Evolutionary conservation across 768 basidiomycete species (phyloP), one percentile per base, ranked within the genome.

Genomic region (Kwoniella dejecticola): DNA sequence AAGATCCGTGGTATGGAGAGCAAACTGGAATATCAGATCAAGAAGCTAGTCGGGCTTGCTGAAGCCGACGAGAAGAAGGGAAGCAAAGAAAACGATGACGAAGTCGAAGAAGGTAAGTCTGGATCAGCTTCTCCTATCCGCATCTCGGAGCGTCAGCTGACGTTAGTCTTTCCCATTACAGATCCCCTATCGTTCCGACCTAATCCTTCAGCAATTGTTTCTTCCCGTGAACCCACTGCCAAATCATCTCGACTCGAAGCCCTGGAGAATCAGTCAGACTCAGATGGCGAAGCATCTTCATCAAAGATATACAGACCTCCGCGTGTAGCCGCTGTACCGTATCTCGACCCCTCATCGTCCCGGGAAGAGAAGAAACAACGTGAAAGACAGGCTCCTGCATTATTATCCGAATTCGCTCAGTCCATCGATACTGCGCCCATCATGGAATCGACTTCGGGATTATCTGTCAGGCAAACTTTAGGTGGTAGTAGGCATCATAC

Each of bases 171-270:
- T 21, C n/a, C 8, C 27, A 10, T 24, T 33, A 15, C 76, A 95
- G 95, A 97, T 76, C 92, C 91, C 1, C 82, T 99, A 29, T 88
- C 89, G 2, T 99, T 95, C 84, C 85, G 88, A 44, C 93, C 95
- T 3, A 96, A 97, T 72, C 91, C 91, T 12, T 81, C 85, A 60
- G 88, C 88, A 41, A 82, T 97, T 40, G 73, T 86, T 19, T 66
- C 75, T 15, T 65, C 73, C 29, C 62, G 44, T 63, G 62, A 62
- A 24, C 53, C 47, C 6, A 29, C 48, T 12, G 26, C 48, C 30
- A 41, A 46, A 33, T 15, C 81, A 81, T 58, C 49, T 45, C 47
- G 17, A 24, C 27, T 12, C 15, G 6, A 19, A 12, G 31, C 47
- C 41, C 33, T 36, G 7, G 33, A 36, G 15, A 62, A 44, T 40